A percentile compares a stretch with the other conserved stretches of the same genome.
phyloP scores from a whole-genome alignment of 495 filamentous ascomycete species.

The Ascodesmis nigricans region DNA sequence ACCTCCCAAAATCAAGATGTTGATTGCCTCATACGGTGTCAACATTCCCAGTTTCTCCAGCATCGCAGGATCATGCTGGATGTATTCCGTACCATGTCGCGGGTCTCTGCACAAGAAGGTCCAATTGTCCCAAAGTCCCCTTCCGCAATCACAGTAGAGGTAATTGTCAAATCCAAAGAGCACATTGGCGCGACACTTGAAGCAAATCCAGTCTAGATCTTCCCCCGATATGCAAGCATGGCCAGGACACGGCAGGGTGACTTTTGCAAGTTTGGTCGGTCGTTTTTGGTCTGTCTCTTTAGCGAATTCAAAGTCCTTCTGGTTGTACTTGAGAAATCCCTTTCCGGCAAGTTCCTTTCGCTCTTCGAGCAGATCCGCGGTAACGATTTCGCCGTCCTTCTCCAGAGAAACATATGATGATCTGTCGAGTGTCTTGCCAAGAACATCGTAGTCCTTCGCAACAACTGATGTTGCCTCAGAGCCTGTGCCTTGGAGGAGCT shows the following conservation, averaged over 20 bases:
- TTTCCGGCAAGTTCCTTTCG: slow-evolving; percentile 11
- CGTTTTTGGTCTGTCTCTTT: background rate
- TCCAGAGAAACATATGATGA: slow-evolving; percentile 9
- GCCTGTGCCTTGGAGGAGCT: too few relatives aligned
- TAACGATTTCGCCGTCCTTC: slow-evolving; percentile 6
- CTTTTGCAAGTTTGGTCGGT: slow-evolving; percentile 15
- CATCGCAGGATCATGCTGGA: slow-evolving; percentile 2
- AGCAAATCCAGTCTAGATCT: slow-evolving; percentile 20
- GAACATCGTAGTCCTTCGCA: slow-evolving; percentile 18
- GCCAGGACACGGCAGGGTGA: slow-evolving; percentile 22
- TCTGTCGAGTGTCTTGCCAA: slow-evolving; percentile 2
- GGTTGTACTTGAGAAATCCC: slow-evolving; percentile 11
- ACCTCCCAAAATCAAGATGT: slow-evolving; percentile 28
- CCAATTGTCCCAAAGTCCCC: slow-evolving; percentile 8
- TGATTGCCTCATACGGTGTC: slow-evolving; percentile 20
- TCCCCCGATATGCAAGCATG: slow-evolving; percentile 9
- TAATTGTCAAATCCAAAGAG: slow-evolving; percentile 23
- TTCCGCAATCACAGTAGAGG: slow-evolving; percentile 26
- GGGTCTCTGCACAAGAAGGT: slow-evolving; percentile 22
- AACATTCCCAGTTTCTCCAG: too few relatives aligned
- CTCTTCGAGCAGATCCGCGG: slow-evolving; percentile 14
- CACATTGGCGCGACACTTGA: slow-evolving; percentile 14
- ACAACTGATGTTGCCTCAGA: too few relatives aligned
- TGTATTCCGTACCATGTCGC: slow-evolving; percentile 9
- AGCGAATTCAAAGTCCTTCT: slow-evolving; percentile 4